These are phyloP conservation scores for Dictyophora rubrovolvata DNA, from an alignment of 768 basidiomycete species.

Conservation along the genomic window DNA sequence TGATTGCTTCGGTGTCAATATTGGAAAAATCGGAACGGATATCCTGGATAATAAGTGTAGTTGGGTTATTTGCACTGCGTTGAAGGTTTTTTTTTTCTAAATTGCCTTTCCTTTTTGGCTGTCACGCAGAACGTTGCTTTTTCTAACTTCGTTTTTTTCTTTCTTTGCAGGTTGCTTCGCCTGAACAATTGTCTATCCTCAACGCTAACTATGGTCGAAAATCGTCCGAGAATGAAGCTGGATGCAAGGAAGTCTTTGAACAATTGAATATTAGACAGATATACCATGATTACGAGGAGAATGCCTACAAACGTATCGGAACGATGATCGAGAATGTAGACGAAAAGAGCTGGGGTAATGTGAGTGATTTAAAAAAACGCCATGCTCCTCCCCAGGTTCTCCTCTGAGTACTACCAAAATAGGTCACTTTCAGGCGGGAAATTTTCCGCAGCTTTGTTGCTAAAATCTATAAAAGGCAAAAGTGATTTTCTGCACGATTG, in stretches of 20 bases:
- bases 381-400: background rate
- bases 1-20: slow-evolving; percentile 79
- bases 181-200: slow-evolving; percentile 48
- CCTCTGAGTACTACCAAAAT: slow-evolving; percentile 13
- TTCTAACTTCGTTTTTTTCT: no score
- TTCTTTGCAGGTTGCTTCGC: slow-evolving; percentile 26
- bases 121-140: no score
- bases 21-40: slow-evolving; percentile 97
- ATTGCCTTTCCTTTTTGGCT: background rate
- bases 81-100: slow-evolving; percentile 23
- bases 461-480: slow-evolving; percentile 67
- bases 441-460: slow-evolving; percentile 81
- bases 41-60: slow-evolving; percentile 99
- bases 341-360: slow-evolving; percentile 30
- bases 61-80: slow-evolving; percentile 89
- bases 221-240: slow-evolving; percentile 41
- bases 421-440: slow-evolving; percentile 39
- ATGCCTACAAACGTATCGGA: slow-evolving; percentile 54
- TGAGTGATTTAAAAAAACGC: slow-evolving; percentile 9
- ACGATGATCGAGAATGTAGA: slow-evolving; percentile 64
- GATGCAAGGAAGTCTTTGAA: slow-evolving; percentile 63
- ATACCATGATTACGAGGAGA: slow-evolving; percentile 75
- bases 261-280: slow-evolving; percentile 51
- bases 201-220: slow-evolving; percentile 62
- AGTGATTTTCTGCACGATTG: slow-evolving; percentile 20